phyloP scores from a whole-genome alignment of 148 eudicot genomes.

The Vaccinium corymbosum region DNA sequence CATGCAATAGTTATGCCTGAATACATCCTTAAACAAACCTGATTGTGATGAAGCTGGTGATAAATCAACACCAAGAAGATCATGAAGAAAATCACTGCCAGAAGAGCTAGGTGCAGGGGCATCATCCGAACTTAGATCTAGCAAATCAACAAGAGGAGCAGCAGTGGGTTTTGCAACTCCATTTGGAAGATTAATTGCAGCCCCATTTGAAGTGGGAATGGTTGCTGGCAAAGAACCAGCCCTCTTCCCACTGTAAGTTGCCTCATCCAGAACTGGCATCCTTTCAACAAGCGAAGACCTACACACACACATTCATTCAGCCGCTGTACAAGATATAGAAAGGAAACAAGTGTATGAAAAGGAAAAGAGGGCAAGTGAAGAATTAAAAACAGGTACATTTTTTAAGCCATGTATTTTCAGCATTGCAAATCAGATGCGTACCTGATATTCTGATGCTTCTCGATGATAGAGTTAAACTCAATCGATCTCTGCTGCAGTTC shows the following conservation, averaged over 20 bases:
- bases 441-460: constrained; percentile 84
- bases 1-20: background rate
- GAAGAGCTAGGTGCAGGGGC: constrained; percentile 70
- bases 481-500: constrained; percentile 97
- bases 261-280: constrained; percentile 99
- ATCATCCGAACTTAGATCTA: constrained; percentile 83
- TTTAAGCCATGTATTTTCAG: background rate
- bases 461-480: constrained; percentile 79
- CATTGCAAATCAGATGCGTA: constrained; percentile 12
- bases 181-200: constrained; percentile 67
- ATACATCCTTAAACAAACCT: constrained; percentile 43
- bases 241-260: constrained; percentile 74
- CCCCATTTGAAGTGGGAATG: constrained; percentile 61
- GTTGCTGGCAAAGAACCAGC: constrained; percentile 72
- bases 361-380: background rate
- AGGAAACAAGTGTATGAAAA: background rate
- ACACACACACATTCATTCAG: constrained; percentile 22
- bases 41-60: constrained; percentile 57
- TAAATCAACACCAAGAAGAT: constrained; percentile 82
- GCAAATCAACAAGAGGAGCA: constrained; percentile 91
- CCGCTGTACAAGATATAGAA: constrained; percentile 18
- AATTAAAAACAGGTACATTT: background rate
- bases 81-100: constrained; percentile 80
- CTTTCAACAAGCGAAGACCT: constrained; percentile 85
- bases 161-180: constrained; percentile 69